Base-by-base conservation (phyloP, 23 red algal genomes). In the Rhodosorus marinus region DNA sequence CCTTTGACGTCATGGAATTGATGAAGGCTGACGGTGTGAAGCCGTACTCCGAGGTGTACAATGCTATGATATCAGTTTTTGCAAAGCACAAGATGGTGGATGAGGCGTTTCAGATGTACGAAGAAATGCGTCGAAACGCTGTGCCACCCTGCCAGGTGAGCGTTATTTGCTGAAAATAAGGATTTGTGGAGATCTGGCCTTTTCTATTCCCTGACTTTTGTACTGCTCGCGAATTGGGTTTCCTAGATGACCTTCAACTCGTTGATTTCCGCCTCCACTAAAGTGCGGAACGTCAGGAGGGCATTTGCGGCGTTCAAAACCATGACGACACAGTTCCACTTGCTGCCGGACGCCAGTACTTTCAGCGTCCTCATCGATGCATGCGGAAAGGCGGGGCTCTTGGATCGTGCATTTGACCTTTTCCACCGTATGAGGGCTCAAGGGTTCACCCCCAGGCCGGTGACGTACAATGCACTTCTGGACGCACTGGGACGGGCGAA, bases 181-280 rank as follows among this genome's bases (percentile, higher is more conserved):
- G n/a, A n/a, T n/a, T n/a, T n/a, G n/a, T n/a, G n/a, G n/a, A n/a
- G n/a, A n/a, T n/a, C n/a, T n/a, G n/a, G n/a, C n/a, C n/a, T n/a
- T n/a, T n/a, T n/a, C n/a, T n/a, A n/a, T n/a, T n/a, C n/a, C n/a
- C n/a, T n/a, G n/a, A n/a, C n/a, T n/a, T n/a, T n/a, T n/a, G n/a
- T n/a, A n/a, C n/a, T n/a, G n/a, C n/a, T n/a, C n/a, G n/a, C n/a
- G n/a, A n/a, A n/a, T n/a, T n/a, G n/a, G n/a, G n/a, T n/a, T n/a
- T n/a, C n/a, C n/a, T n/a, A n/a, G n/a, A n/a, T n/a, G 21, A 95
- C 88, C 0, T 83, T 95, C 77, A 95, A 95, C 62, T 66, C 88
- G 28, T 50, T 95, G 43, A 83, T 95, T 64, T 76, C 88, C 0
- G 76, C 77, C 2, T 75, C 62, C 31, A 80, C 64, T 3, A 57